Percentiles rank a stretch among this genome's conserved stretches.
Evolutionary conservation across 2,329 filamentous ascomycete genomes (phyloP).

Genomic region (Nothophaeocryptopus gaeumannii): DNA sequence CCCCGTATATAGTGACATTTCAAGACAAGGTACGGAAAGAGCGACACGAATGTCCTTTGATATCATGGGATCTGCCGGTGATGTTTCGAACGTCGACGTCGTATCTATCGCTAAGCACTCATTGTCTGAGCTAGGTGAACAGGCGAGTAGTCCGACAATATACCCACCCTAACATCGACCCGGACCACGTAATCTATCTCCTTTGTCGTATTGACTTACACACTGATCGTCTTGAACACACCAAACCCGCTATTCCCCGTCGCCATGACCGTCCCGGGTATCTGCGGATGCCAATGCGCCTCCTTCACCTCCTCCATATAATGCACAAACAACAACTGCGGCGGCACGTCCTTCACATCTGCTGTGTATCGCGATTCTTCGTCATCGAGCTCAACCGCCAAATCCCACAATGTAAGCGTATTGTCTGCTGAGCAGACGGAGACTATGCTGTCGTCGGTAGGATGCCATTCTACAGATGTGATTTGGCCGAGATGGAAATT

Average conservation of each 20-base stretch:
- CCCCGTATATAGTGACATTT: too few species aligned
- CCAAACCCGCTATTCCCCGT: conserved; percentile 84
- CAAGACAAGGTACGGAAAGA: too few species aligned
- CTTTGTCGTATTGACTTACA: too few species aligned
- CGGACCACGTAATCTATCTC: too few species aligned
- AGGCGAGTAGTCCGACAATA: too few species aligned
- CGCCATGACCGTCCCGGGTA: conserved; percentile 82
- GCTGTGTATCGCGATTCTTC: conserved; percentile 91
- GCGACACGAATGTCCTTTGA: too few species aligned
- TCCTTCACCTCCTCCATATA: conserved; percentile 95
- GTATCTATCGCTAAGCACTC: too few species aligned
- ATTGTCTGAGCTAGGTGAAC: too few species aligned
- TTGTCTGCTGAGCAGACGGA: conserved; percentile 89
- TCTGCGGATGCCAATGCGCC: conserved; percentile 95
- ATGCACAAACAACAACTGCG: conserved; percentile 93
- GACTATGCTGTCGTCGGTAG: conserved; percentile 92
- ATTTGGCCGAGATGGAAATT: conserved; percentile 95
- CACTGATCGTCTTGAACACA: conserved; percentile 43
- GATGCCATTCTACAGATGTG: conserved; percentile 95
- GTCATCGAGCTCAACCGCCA: conserved; percentile 93
- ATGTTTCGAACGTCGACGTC: too few species aligned
- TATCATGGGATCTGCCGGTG: too few species aligned
- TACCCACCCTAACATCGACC: too few species aligned
- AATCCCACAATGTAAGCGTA: conserved; percentile 92
- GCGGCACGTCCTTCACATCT: conserved; percentile 83